Conservation (phyloP, 495 filamentous ascomycete genomes). For the Lindgomyces ingoldianus region DNA sequence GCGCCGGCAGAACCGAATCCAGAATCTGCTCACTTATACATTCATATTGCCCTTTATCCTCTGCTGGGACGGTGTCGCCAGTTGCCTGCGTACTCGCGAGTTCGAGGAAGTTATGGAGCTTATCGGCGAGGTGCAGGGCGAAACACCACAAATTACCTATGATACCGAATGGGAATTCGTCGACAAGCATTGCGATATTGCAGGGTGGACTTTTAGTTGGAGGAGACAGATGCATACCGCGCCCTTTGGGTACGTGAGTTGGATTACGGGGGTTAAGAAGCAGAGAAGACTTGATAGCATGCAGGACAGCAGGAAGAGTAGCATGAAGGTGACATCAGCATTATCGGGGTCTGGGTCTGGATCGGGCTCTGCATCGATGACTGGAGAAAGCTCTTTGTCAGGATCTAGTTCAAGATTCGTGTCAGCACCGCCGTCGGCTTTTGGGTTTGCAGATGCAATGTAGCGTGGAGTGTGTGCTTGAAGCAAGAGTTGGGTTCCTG, state of each 20-base stretch:
- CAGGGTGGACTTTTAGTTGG: slow-evolving; percentile 30
- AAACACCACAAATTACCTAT: background rate
- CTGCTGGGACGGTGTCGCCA: slow-evolving; percentile 67
- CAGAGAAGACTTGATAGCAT: background rate
- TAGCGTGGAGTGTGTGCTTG: background rate
- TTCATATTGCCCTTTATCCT: slow-evolving; percentile 60
- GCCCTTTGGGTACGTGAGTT: slow-evolving; percentile 41
- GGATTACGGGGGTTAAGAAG: slow-evolving; percentile 5
- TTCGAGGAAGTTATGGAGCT: slow-evolving; percentile 62
- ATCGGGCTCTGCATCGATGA: no score
- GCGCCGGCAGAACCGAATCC: slow-evolving; percentile 56
- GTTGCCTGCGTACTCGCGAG: slow-evolving; percentile 63
- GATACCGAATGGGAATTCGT: background rate
- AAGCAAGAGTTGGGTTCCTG: background rate
- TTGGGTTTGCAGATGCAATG: background rate
- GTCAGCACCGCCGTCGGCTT: no score
- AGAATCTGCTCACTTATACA: slow-evolving; percentile 29
- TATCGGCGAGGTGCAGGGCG: slow-evolving; percentile 40
- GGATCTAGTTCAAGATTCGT: no score
- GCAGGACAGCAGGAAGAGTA: background rate
- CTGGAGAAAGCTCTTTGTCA: no score
- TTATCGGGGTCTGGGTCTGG: background rate
- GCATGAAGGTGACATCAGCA: background rate
- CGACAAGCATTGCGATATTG: slow-evolving; percentile 15
- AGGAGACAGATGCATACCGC: slow-evolving; percentile 39